Base-by-base conservation (phyloP, 306 rosid species). In the Psophocarpus tetragonolobus region DNA sequence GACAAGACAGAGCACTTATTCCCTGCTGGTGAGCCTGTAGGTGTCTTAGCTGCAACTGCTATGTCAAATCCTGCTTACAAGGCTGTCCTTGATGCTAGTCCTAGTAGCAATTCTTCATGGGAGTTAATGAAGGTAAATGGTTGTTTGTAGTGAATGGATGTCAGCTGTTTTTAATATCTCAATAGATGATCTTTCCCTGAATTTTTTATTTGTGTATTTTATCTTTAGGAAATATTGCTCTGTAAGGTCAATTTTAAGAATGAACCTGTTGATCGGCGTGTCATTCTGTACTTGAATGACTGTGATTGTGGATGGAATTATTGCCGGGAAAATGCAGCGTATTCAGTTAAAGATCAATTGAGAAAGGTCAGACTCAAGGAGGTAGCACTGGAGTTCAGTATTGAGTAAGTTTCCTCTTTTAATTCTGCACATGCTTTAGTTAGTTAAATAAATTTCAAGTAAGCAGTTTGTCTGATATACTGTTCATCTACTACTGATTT, bases 1-100 rank as follows among this genome's bases (percentile, higher is more conserved):
- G 83, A 79, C 32, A 64, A 48, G 35, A 66, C 85, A 12, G 80
- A 80, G 8, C 87, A 62, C 64, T 72, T 92, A 24, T 90, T 89
- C 65, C 97, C 99, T 82, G 83, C 99, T 17, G 99, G 99, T 8
- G 99, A 92, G 88, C 99, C 99, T 65, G 99, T 95, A 51, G 99
- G 99, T 8, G 97, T 92, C 65, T 83, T 95, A 78, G 99, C 97
- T 60, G 99, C 99, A 67, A 95, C 99, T 3, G 86, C 97, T 0
- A 95, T 95, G 97, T 95, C 99, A 11, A 95, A 87, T 84, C 99
- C 99, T 85, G 99, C 99, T 3, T 95, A 92, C 68, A 92, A 92
- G 75, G 97, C 98, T 29, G 99, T 95, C 66, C 97, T 95, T 77
- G 99, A 95, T 86, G 87, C 97, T 51, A 88, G 89, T 71, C 93